Evolutionary conservation across 768 basidiomycete species (phyloP), one percentile per base, ranked within the genome.

Genomic region (Clavulina sp.): DNA sequence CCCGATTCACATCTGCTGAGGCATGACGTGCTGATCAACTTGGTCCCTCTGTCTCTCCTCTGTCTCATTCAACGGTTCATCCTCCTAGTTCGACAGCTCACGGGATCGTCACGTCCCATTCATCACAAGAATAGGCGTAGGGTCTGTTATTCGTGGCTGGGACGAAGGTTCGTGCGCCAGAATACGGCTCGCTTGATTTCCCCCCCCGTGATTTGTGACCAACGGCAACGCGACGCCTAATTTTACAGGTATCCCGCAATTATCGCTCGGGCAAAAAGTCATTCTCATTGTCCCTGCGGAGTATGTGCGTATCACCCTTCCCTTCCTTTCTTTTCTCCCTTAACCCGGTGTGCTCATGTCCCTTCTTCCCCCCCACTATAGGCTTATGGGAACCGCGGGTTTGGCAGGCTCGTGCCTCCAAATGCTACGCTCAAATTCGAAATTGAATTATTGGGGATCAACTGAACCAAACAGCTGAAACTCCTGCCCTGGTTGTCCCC

Each of bases 91-190:
- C 32, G 54, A 55, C 36, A 47, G 49, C 24, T 59, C 58, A 29
- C 24, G 51, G 29, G 60, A 61, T 63, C 84, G 85, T 34, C 68
- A 69, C 0, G 2, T 3, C 0, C 74, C 84, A 1, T 88, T 89
- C 63, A 59, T 65, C 55, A 84, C 82, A 2, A 60, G 74, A 61
- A 87, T 88, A 56, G 84, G 87, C 41, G 68, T 77, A 19, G 82
- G 84, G 5, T 78, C 80, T 61, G 87, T 92, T 44, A 89, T 92
- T 67, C 81, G 72, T 61, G 84, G 87, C 29, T 91, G 86, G 88
- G 87, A 89, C 60, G 84, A 88, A 64, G 87, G n/a, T n/a, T n/a
- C n/a, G 88, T 80, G 57, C 58, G 72, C 65, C 21, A 9, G 7
- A 24, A 46, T 9, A 7, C 16, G 7, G 24, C 7, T 26, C 23